A percentile compares a stretch with the other conserved stretches of the same genome.
phyloP scores from a whole-genome alignment of 371 early-diverging fungal species.

The Mucor irregularis region DNA sequence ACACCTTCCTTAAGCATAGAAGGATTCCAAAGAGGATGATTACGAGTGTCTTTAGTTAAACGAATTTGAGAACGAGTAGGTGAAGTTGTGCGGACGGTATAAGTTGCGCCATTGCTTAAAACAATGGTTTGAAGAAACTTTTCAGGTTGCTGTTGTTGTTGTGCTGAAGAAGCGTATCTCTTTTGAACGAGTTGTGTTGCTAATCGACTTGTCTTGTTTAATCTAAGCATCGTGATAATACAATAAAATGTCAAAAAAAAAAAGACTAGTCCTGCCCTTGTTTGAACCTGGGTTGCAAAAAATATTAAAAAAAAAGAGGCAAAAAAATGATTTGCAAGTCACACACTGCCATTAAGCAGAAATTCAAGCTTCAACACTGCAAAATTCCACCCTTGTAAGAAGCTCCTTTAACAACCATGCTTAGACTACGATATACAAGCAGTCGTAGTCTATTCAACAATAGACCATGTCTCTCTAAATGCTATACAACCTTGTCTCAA shows the following conservation, averaged over 20 bases:
- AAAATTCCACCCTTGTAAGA: too few species aligned
- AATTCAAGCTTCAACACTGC: too few species aligned
- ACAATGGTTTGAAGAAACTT: conserved; percentile 83
- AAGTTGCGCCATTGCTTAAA: conserved; percentile 88
- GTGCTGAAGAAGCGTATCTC: conserved; percentile 16
- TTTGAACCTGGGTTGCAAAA: conserved; percentile 1
- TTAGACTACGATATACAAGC: background rate
- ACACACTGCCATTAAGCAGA: too few species aligned
- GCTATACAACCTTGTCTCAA: background rate
- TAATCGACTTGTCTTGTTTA: conserved; percentile 2
- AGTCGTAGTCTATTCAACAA: background rate
- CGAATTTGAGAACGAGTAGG: conserved; percentile 77
- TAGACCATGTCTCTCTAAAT: background rate
- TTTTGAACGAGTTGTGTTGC: conserved; percentile 7
- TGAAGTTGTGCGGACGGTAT: conserved; percentile 81
- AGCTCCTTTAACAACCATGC: too few species aligned
- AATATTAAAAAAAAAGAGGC: background rate
- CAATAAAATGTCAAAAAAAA: conserved; percentile 1
- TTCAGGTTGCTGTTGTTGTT: conserved; percentile 52
- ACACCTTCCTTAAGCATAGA: conserved; percentile 51
- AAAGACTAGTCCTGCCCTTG: conserved; percentile 3
- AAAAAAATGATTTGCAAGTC: too few species aligned
- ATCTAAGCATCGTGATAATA: conserved; percentile 1
- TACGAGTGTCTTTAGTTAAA: conserved; percentile 89
- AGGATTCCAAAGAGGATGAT: conserved; percentile 95